Evolutionary conservation across 1,139 yeast species (phyloP), one percentile per base, ranked within the genome.

Genomic region (Candida sojae): DNA sequence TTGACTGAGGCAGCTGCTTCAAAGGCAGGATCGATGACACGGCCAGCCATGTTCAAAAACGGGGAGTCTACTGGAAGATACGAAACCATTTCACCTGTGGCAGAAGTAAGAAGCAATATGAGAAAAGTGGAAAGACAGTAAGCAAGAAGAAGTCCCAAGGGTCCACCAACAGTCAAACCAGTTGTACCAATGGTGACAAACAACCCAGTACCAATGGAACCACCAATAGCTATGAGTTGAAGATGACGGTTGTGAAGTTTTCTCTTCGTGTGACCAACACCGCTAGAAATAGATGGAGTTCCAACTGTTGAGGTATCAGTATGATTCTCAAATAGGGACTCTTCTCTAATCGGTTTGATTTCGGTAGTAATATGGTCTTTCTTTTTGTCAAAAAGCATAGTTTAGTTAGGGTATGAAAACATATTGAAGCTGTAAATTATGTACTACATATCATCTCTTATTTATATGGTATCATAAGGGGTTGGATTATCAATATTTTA

Each of bases 61-160:
- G 83, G 83, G 1, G 96, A 87, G 43, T 84, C 75, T 7, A 88
- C 76, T 0, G 96, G 96, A 54, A 85, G 66, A 58, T 82, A 87
- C 13, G 87, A 84, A 26, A 88, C 95, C 95, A 88, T 86, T 62
- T 88, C 96, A 0, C 91, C 96, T 4, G 86, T 80, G 1, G 86
- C 78, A 21, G 84, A 85, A 5, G 93, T 88, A 55, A 88, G 79
- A 58, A 66, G 61, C 51, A 83, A 74, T 42, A 87, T 70, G 25
- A 88, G 77, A 13, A 76, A 54, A 45, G 82, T 66, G 81, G 80
- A 71, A 54, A 76, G 62, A 32, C 66, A 54, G 53, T 73, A 74
- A 5, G 75, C 68, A 41, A 79, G 61, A 4, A 78, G 58, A 40
- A 78, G 64, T 0, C 79, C 77, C 44, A 77, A 62, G 1, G 82